Evolutionary conservation across 495 filamentous ascomycete genomes (phyloP).

Genomic region (Apodospora peruviana): DNA sequence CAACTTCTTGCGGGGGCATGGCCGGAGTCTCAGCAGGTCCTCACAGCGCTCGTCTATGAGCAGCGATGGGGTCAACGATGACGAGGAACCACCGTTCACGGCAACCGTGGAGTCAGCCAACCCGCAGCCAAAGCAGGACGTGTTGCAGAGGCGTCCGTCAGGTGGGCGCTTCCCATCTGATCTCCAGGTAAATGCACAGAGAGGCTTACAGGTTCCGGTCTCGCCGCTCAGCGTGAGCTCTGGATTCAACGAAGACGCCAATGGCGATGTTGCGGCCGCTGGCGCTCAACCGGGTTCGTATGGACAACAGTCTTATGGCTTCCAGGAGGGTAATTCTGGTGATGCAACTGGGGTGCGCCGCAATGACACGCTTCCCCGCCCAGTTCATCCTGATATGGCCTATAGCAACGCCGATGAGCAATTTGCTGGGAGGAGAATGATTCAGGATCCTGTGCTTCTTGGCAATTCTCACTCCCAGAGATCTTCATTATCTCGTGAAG

Average conservation of each 20-base stretch:
- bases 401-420: no score
- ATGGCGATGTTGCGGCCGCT: slow-evolving; percentile 50
- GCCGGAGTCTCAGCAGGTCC: slow-evolving; percentile 64
- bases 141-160: slow-evolving; percentile 56
- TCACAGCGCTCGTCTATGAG: slow-evolving; percentile 61
- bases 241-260: slow-evolving; percentile 44
- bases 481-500: no score
- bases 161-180: slow-evolving; percentile 90
- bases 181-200: slow-evolving; percentile 62
- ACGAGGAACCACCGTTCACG: slow-evolving; percentile 74
- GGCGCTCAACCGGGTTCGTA: slow-evolving; percentile 47
- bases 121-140: slow-evolving; percentile 40
- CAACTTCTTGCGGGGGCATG: slow-evolving; percentile 75
- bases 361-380: neutral
- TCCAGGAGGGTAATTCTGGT: slow-evolving; percentile 1
- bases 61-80: slow-evolving; percentile 76
- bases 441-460: no score
- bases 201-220: slow-evolving; percentile 68
- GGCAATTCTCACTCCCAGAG: no score
- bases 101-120: slow-evolving; percentile 46
- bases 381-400: neutral
- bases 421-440: no score
- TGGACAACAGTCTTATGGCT: slow-evolving; percentile 13
- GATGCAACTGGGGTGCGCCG: neutral
- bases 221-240: slow-evolving; percentile 76